Evolutionary conservation across 108 stramenopile species (phyloP), one percentile per base, ranked within the genome.

Genomic region (Hondaea fermentalgiana): DNA sequence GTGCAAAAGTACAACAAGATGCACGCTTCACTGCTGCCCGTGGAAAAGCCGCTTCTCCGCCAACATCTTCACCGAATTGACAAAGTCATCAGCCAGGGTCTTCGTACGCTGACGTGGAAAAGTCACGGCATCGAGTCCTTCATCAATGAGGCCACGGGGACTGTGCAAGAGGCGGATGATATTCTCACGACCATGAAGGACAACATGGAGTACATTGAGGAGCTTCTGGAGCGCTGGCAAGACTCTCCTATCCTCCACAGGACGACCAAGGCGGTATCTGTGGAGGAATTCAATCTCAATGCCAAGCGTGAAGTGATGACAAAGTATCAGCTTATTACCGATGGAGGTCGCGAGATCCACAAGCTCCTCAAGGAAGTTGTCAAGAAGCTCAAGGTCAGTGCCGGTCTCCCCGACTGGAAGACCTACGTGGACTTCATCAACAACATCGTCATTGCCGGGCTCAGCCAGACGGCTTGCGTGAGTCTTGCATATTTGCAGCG

Each of bases 331-430:
- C 28, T 71, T 57, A 89, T 89, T 53, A 60, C 76, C n/a, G 89
- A 88, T 43, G 90, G 90, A 14, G 90, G 92, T 14, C 58, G 57
- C 44, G 92, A 92, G 69, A 89, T 92, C 17, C 90, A 88, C 57
- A 88, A 83, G 25, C 83, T 92, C 17, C 87, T 92, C 19, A 90
- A 88, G 53, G 92, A 92, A 57, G 89, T 91, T 21, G 91, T 91
- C 58, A 58, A 87, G 49, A 91, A 91, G 89, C 83, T 92, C 58
- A 92, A 92, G 88, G 92, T 92, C 58, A 88, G 87, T 16, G 90
- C 91, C 53, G 92, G 92, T 21, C 90, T 92, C 55, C 92, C 92
- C 12, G 92, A 92, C 89, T 92, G 92, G 92, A 92, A 92, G 87
- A 88, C 92, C 57, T 92, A 92, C 60, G 89, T 92, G 25, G 92